Conservation (phyloP, 2,329 filamentous ascomycete species). For the Corinectria fuckeliana region DNA sequence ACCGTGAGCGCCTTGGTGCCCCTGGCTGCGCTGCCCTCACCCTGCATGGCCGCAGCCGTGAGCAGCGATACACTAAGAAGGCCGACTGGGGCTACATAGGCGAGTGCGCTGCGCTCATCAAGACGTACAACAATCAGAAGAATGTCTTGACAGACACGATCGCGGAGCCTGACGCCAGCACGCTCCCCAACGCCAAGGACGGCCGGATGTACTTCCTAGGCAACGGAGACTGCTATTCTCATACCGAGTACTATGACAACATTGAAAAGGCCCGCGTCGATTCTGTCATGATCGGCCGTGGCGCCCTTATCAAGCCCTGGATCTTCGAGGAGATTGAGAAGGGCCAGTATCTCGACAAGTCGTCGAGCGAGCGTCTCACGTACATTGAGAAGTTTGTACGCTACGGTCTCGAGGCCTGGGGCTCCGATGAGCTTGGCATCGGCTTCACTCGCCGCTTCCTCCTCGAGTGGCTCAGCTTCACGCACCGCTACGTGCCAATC, state of each 20-base stretch:
- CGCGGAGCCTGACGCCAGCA: constrained; percentile 76
- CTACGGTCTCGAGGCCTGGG: constrained; percentile 94
- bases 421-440: constrained; percentile 91
- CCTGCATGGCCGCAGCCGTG: constrained; percentile 88
- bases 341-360: constrained; percentile 95
- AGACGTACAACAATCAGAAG: constrained; percentile 74
- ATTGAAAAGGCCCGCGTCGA: constrained; percentile 82
- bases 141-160: constrained; percentile 76
- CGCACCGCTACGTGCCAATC: constrained; percentile 88
- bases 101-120: constrained; percentile 85
- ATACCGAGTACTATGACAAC: constrained; percentile 83
- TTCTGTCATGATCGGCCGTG: constrained; percentile 96
- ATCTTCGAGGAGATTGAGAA: constrained; percentile 94
- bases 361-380: constrained; percentile 80
- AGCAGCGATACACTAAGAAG: constrained; percentile 89
- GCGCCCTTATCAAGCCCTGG: constrained; percentile 97
- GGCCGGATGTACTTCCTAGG: constrained; percentile 88
- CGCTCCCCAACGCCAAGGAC: constrained; percentile 68
- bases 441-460: constrained; percentile 91
- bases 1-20: constrained; percentile 72
- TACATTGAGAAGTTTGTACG: constrained; percentile 90
- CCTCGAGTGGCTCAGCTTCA: constrained; percentile 94
- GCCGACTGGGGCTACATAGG: constrained; percentile 98
- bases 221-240: constrained; percentile 96
- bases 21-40: constrained; percentile 94